Conservation (phyloP, 495 filamentous ascomycete genomes). For the Chaetomium tenue region DNA sequence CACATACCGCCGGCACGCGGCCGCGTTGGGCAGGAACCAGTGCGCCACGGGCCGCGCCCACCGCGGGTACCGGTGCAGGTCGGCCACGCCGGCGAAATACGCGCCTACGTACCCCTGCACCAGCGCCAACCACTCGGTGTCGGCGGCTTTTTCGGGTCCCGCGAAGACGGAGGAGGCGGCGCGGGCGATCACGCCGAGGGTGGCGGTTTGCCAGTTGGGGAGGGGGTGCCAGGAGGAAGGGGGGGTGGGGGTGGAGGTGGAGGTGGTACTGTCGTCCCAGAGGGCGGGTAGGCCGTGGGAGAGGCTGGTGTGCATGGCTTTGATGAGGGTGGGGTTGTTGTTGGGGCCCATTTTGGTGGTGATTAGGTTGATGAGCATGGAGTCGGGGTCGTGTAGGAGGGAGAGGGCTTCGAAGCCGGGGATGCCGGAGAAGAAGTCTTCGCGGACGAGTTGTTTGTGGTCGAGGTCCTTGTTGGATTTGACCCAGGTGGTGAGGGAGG, state of each 20-base stretch:
- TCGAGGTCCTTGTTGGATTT: constrained; percentile 5
- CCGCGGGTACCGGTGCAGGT: not conserved
- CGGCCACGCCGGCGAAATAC: not conserved
- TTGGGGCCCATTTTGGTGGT: not conserved
- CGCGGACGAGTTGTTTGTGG: not conserved
- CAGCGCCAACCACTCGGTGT: not conserved
- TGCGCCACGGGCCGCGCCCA: not conserved
- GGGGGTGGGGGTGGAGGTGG: too few relatives aligned
- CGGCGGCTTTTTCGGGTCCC: not conserved
- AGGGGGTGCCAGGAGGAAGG: not conserved
- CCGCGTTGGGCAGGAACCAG: not conserved
- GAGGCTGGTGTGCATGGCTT: not conserved
- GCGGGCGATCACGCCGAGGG: not conserved
- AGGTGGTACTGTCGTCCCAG: not conserved
- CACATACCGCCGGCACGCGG: not conserved
- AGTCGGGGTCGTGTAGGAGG: not conserved
- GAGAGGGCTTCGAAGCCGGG: not conserved
- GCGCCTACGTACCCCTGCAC: not conserved
- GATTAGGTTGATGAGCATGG: not conserved
- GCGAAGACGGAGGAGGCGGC: not conserved
- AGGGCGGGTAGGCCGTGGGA: not conserved
- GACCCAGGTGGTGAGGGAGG: not conserved
- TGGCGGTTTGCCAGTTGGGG: not conserved
- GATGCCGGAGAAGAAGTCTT: not conserved
- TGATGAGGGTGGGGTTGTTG: not conserved